phyloP scores from a whole-genome alignment of 202 grass and related monocot genomes.

The Brachypodium distachyon region DNA sequence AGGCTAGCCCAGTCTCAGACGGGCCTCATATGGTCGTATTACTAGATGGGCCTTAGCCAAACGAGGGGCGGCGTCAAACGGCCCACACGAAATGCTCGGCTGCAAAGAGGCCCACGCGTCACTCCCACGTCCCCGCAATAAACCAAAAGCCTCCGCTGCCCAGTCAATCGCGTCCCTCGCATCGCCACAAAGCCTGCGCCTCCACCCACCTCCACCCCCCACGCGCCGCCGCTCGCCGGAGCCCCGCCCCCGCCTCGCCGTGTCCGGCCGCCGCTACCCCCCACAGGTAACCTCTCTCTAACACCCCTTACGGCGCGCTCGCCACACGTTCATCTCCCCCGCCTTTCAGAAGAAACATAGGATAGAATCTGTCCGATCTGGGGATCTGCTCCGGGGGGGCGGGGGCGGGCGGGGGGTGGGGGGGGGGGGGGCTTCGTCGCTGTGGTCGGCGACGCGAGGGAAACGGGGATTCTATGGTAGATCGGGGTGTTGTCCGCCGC shows the following conservation, averaged over 20 bases:
- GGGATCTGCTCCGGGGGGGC: background rate
- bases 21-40: too few relatives aligned
- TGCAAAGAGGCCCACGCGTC: slow-evolving; percentile 2
- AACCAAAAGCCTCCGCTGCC: background rate
- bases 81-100: background rate
- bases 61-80: too few relatives aligned
- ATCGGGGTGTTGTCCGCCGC: background rate
- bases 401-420: too few relatives aligned
- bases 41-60: too few relatives aligned
- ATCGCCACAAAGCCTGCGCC: slow-evolving; percentile 7
- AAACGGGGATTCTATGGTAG: too few relatives aligned
- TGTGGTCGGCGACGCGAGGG: too few relatives aligned
- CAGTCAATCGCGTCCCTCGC: background rate
- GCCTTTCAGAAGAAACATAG: background rate
- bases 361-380: background rate
- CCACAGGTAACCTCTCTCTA: slow-evolving; percentile 1
- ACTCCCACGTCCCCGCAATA: background rate
- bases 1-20: too few relatives aligned
- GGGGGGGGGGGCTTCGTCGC: too few relatives aligned
- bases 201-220: background rate
- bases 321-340: background rate
- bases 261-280: background rate
- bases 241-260: background rate
- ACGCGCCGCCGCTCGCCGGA: slow-evolving; percentile 41
- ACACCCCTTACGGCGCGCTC: background rate